These are phyloP conservation scores for Globisporangium spiculum DNA, from an alignment of 352 stramenopile species.

Conservation along the genomic window DNA sequence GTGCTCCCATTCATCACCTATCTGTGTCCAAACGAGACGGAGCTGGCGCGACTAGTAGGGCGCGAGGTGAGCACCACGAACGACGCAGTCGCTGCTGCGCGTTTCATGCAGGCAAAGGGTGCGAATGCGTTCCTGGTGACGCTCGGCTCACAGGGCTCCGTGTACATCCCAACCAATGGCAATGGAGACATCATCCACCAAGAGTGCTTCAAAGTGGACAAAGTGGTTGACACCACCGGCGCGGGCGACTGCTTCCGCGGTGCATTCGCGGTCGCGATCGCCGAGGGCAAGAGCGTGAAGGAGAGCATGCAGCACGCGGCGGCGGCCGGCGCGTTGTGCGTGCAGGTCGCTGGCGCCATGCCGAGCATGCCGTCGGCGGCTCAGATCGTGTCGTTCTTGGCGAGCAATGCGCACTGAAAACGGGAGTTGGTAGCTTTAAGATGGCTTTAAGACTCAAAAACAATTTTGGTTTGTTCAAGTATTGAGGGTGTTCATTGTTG, in stretches of 20 bases:
- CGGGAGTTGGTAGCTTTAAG: background rate
- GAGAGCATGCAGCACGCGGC: slow-evolving; percentile 55
- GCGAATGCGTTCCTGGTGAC: slow-evolving; percentile 65
- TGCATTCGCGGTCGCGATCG: slow-evolving; percentile 60
- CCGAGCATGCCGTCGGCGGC: slow-evolving; percentile 59
- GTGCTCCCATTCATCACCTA: slow-evolving; percentile 57
- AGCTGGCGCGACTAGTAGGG: slow-evolving; percentile 50
- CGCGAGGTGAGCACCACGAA: slow-evolving; percentile 36
- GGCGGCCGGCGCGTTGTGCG: slow-evolving; percentile 63
- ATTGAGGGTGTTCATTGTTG: background rate
- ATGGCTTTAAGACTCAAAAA: background rate
- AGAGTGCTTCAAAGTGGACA: slow-evolving; percentile 46
- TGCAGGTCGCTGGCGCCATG: slow-evolving; percentile 60
- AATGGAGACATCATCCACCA: slow-evolving; percentile 35
- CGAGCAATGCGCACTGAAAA: background rate
- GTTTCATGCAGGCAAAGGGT: slow-evolving; percentile 42
- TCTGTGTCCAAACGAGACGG: slow-evolving; percentile 79
- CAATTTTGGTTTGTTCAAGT: background rate
- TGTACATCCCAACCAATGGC: slow-evolving; percentile 50
- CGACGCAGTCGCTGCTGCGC: slow-evolving; percentile 53
- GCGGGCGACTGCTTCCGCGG: slow-evolving; percentile 78
- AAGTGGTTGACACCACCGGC: slow-evolving; percentile 77
- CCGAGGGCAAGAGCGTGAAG: slow-evolving; percentile 40
- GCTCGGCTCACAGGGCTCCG: slow-evolving; percentile 57
- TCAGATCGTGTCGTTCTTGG: slow-evolving; percentile 32